Conservation (phyloP, 306 rosid species). For the Malus sieversii region DNA sequence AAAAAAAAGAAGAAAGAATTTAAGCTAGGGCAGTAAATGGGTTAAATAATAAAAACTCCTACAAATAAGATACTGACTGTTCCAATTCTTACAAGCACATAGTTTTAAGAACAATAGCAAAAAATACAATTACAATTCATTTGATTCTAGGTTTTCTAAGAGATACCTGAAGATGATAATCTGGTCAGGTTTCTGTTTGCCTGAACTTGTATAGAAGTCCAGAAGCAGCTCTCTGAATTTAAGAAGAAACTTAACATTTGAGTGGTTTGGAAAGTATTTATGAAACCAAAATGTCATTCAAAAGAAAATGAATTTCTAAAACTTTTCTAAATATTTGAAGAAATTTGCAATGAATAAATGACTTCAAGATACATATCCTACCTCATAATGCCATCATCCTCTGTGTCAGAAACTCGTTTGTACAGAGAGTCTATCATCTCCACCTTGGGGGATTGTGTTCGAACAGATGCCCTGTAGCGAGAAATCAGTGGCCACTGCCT, state of each 20-base stretch:
- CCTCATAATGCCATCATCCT: conserved; percentile 90
- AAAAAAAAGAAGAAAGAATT: no score
- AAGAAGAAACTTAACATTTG: background rate
- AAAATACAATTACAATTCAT: background rate
- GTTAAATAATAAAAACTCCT: no score
- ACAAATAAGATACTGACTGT: background rate
- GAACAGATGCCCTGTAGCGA: conserved; percentile 73
- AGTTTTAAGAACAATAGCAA: background rate
- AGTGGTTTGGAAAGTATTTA: background rate
- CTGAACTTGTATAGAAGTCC: conserved; percentile 73
- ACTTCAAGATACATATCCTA: conserved; percentile 3
- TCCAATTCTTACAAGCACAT: background rate
- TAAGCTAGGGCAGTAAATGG: background rate
- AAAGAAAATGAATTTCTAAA: background rate
- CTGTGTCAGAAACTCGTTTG: conserved; percentile 50
- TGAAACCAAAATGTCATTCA: background rate
- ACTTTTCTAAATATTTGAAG: background rate
- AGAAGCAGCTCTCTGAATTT: conserved; percentile 67
- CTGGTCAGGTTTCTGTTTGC: conserved; percentile 66
- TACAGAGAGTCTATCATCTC: conserved; percentile 86
- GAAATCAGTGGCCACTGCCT: conserved; percentile 89
- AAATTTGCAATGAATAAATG: background rate
- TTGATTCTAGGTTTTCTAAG: background rate
- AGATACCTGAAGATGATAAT: conserved; percentile 79
- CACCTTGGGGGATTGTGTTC: conserved; percentile 75